Evolutionary conservation across 1,284 basidiomycete genomes (phyloP), one percentile per base, ranked within the genome.

Genomic region (Sanghuangporus sanghuang): DNA sequence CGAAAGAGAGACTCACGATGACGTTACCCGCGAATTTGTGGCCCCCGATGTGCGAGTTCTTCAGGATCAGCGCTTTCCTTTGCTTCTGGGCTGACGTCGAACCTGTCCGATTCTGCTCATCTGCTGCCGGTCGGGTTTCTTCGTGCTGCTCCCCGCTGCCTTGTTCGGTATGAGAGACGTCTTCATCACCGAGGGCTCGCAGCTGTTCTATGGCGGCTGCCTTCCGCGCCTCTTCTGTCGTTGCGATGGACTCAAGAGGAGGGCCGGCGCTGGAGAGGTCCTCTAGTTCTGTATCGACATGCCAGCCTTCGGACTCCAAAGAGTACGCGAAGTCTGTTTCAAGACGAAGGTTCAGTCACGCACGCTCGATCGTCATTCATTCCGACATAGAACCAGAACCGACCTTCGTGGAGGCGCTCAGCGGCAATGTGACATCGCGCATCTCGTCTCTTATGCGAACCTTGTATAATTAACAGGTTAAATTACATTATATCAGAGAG

Each of bases 21-120:
- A 93, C 90, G 71, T 96, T 96, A 32, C 96, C 96, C 18, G 92
- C 89, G 73, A 89, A 97, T 68, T 89, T 89, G 78, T 97, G 95
- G 1, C 94, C 95, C 54, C 95, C 94, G 54, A 95, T 81, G 75
- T 97, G 96, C 35, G 92, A 95, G 67, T 87, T 90, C 71, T 85
- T 87, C 70, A 97, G 79, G 64, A 98, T 87, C 53, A 96, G 87
- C 8, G 87, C 92, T 65, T 77, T 79, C 71, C 75, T 82, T 65
- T 76, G 21, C 12, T 21, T 27, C 23, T 23, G 23, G 23, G 23
- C 23, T 23, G 23, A 23, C 23, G 23, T 23, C 32, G 27, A 3
- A 32, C n/a, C 18, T 7, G 44, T 18, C 21, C 35, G 56, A 32
- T 36, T 32, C 16, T 58, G n/a, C 5, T 57, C 3, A 16, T 57